A percentile compares a stretch with the other conserved stretches of the same genome.
Evolutionary conservation across 2,329 filamentous ascomycete species (phyloP).

Genomic region (Cercospora nicotianae): DNA sequence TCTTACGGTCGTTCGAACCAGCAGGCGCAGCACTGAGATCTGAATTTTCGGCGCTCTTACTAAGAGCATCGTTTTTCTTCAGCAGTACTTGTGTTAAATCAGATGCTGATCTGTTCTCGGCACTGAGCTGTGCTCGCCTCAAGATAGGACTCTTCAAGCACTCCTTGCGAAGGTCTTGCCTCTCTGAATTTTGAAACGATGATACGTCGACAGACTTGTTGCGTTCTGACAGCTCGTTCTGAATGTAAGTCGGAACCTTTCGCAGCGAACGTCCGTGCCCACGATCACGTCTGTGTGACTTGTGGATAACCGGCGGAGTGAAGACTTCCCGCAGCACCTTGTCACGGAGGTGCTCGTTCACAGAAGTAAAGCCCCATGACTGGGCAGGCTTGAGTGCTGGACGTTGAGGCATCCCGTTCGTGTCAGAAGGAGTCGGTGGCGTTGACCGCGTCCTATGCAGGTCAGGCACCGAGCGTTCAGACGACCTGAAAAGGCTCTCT

Average conservation of each 20-base stretch:
- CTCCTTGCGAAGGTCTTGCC: conserved; percentile 1
- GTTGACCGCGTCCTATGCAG: conserved; percentile 33
- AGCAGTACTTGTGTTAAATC: conserved; percentile 29
- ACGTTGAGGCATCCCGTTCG: conserved; percentile 28
- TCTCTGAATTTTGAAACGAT: conserved; percentile 14
- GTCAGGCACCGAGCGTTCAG: conserved; percentile 44
- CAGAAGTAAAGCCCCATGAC: conserved; percentile 85
- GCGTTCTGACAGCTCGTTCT: conserved; percentile 36
- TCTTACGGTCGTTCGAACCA: conserved; percentile 7
- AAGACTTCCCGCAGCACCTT: conserved; percentile 94
- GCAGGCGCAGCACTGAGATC: conserved; percentile 20
- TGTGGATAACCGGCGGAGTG: conserved; percentile 76
- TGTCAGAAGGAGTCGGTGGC: conserved; percentile 22
- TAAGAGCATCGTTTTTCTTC: conserved; percentile 26
- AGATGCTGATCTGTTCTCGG: conserved; percentile 27
- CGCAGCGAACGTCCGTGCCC: conserved; percentile 62
- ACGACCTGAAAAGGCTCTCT: conserved; percentile 68
- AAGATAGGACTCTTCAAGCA: conserved; percentile 45
- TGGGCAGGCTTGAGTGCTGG: conserved; percentile 52
- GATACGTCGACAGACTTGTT: conserved; percentile 27
- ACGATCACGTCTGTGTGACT: conserved; percentile 69
- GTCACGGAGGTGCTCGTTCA: conserved; percentile 83
- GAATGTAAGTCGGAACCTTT: conserved; percentile 33
- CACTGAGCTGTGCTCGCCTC: conserved; percentile 33
- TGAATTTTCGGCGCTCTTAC: conserved; percentile 35